phyloP scores from a whole-genome alignment of 73 alveolate genomes.

The Paramecium octaurelia region DNA sequence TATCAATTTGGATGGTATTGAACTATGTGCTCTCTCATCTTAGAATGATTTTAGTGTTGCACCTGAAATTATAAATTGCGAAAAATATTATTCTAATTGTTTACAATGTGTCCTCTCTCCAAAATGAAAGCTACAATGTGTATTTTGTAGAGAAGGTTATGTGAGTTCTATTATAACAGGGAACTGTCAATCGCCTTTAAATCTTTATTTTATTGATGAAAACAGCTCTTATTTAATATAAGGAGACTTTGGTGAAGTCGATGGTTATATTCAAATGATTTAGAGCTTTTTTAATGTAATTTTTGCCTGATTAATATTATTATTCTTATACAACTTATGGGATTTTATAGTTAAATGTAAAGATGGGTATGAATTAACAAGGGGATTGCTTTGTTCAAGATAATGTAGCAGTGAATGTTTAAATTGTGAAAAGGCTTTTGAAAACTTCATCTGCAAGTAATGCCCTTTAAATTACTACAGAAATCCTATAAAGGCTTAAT shows the following conservation, averaged over 20 bases:
- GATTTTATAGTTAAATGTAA: neutral
- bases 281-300: neutral
- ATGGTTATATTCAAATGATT: neutral
- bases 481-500: neutral
- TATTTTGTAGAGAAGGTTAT: neutral
- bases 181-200: neutral
- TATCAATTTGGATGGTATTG: neutral
- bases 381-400: neutral
- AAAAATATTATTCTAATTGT: neutral
- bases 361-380: neutral
- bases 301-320: neutral
- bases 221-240: neutral
- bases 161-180: neutral
- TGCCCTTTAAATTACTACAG: neutral
- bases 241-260: neutral
- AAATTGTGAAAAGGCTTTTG: neutral
- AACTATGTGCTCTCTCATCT: neutral
- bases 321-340: neutral
- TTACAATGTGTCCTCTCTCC: neutral
- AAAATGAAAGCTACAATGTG: neutral
- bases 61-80: neutral
- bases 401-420: neutral
- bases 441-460: neutral
- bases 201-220: neutral
- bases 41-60: neutral